Base-by-base conservation (phyloP, 2,329 filamentous ascomycete genomes). In the Colletotrichum lindemuthianum region DNA sequence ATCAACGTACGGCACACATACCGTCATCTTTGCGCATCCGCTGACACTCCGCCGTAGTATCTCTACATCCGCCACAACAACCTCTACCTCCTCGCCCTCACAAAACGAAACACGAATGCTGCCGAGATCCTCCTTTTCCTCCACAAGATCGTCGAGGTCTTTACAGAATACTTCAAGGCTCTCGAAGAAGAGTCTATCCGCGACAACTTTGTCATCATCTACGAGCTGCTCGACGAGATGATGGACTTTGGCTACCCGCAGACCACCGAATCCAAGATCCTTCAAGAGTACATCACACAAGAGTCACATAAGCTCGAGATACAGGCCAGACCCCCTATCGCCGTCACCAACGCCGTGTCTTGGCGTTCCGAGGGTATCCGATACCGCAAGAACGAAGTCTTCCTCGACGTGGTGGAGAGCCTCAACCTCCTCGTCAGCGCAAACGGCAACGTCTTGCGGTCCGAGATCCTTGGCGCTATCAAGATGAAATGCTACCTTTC, bases 401-500 rank as follows among this genome's bases (percentile, higher is more conserved):
- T 99, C 84, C 86, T 99, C 67, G 96, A 99, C 72, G 96, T 99
- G 39, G 89, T 99, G 72, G 96, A 99, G 80, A 97, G 92, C 52
- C 88, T 99, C 73, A 99, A 99, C 79, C 88, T 99, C 40, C 88
- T 99, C 16, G 96, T 99, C 16, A 96, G 93, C 58, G 88, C 94
- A 59, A 96, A 93, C 72, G 96, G 96, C 77, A 98, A 97, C 75
- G 96, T 99, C 5, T 83, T 99, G 66, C 91, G 96, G 32, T 97
- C 93, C 8, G 96, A 99, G 81, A 99, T 99, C 72, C 84, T 99
- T 32, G 96, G 96, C 59, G 94, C 96, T 47, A 90, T 99, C 78
- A 99, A 99, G 83, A 97, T 99, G 96, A 99, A 99, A 81, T 99
- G 96, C 81, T 99, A 99, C 76, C 85, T 99, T 13, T 97, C 93